These are phyloP conservation scores for Cystobasidium onofrii DNA, from an alignment of 768 basidiomycete species.

Conservation along the genomic window DNA sequence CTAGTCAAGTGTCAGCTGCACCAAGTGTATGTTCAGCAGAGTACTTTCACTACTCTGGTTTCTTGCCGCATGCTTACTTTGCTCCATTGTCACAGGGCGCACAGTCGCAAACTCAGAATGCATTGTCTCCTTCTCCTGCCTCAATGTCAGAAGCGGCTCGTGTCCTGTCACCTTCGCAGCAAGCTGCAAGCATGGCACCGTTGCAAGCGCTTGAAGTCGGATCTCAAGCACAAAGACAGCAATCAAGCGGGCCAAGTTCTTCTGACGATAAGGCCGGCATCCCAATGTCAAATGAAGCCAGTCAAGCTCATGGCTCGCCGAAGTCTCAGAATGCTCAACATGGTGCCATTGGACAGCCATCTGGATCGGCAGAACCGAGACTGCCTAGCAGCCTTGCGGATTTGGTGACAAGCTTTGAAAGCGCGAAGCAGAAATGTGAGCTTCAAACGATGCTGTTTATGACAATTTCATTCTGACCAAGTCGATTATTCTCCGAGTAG, in stretches of 20 bases:
- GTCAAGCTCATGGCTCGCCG: conserved; percentile 33
- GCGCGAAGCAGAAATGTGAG: conserved; percentile 87
- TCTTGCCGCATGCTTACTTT: too few relatives aligned
- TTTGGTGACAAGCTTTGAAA: conserved; percentile 87
- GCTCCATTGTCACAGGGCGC: neutral
- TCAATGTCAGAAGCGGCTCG: neutral
- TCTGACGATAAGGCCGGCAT: neutral
- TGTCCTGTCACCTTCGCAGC: neutral
- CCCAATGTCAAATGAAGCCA: conserved; percentile 44
- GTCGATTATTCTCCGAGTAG: conserved; percentile 26
- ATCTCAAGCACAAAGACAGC: conserved; percentile 32
- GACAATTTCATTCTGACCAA: neutral
- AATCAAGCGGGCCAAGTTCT: conserved; percentile 30
- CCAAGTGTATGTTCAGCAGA: neutral
- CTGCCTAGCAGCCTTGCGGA: conserved; percentile 76
- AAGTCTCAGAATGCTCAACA: neutral
- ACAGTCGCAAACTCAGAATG: neutral
- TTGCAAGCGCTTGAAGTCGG: conserved; percentile 23
- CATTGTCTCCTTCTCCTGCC: neutral
- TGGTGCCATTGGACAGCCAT: neutral
- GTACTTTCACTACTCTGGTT: too few relatives aligned
- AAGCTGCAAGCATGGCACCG: conserved; percentile 11
- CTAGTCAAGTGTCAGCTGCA: conserved; percentile 3
- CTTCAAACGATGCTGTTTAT: neutral
- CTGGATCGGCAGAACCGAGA: conserved; percentile 45